Percentiles rank a stretch among this genome's conserved stretches.
Evolutionary conservation across 768 basidiomycete genomes (phyloP).

Genomic region (Amanita brunnescens): DNA sequence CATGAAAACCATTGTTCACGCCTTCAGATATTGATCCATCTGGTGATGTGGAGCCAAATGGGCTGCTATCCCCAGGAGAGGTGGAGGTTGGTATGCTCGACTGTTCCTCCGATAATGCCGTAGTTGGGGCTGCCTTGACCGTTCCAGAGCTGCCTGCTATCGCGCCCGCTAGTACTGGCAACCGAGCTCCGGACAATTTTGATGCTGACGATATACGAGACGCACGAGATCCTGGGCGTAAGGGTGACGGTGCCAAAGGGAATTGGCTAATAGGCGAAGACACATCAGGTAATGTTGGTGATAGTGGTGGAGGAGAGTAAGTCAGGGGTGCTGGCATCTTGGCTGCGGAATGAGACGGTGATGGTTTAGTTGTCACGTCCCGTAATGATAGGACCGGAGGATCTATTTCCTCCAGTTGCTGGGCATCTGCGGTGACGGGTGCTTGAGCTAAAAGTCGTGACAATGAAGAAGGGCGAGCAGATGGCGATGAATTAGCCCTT

Average conservation of each 20-base stretch:
- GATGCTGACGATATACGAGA: constrained; percentile 65
- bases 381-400: neutral
- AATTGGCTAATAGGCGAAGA: constrained; percentile 13
- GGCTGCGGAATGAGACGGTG: constrained; percentile 10
- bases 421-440: constrained; percentile 33
- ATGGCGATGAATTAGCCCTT: constrained; percentile 59
- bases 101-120: constrained; percentile 50
- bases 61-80: constrained; percentile 32
- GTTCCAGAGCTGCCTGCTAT: constrained; percentile 30
- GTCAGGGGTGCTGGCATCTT: constrained; percentile 14
- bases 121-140: constrained; percentile 59
- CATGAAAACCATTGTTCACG: constrained; percentile 34
- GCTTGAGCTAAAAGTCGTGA: constrained; percentile 77
- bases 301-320: constrained; percentile 15
- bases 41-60: constrained; percentile 40
- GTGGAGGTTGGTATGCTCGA: constrained; percentile 33
- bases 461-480: constrained; percentile 69
- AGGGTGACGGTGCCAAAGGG: constrained; percentile 43
- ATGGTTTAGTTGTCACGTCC: neutral
- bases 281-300: constrained; percentile 11
- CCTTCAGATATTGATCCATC: constrained; percentile 57
- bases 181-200: constrained; percentile 53
- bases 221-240: constrained; percentile 66
- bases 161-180: constrained; percentile 48
- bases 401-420: constrained; percentile 14